Base-by-base conservation (phyloP, 805 yeast species). In the Schwanniomyces pseudopolymorphus region DNA sequence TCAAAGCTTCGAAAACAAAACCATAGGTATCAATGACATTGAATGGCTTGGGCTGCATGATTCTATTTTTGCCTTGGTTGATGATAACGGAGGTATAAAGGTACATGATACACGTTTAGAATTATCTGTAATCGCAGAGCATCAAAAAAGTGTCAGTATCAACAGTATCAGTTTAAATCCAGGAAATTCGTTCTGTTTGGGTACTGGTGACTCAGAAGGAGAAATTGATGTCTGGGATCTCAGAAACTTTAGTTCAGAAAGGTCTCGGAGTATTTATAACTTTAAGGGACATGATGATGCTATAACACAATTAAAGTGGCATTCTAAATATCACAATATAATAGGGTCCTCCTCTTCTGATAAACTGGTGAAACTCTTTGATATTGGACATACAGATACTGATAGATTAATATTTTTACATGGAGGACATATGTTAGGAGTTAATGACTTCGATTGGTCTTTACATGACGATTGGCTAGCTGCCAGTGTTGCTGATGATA, bases 401-500 rank as follows among this genome's bases (percentile, higher is more conserved):
- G 49, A 55, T 4, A 59, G 63, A 55, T 57, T 77, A 43, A 39
- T 81, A 6, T 90, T 91, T 59, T 73, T 75, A 3, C 98, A 91
- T 64, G 85, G 83, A 3, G 97, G 97, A 0, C 98, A 91, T 63
- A 77, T 85, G 78, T 70, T 85, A n/a, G 90, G 92, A 3, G 88
- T 91, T 2, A 87, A 85, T 53, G 97, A 90, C 56, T 66, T 89
- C 24, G 77, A 81, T 27, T 91, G 97, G 97, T 86, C 87, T 46
- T 78, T 81, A 0, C 82, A 82, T 48, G 87, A 81, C 46, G 79
- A 81, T 3, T 79, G 85, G 79, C 74, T 85, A 77, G 52, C 89
- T 31, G 84, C 89, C 3, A 83, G 89, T 57, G 92, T 87, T 4
- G 81, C 89, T 0, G 89, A 86, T 56, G 97, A 91, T 59, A 91